These are phyloP conservation scores for Nicotiana attenuata DNA, from an alignment of 257 asterid genomes.

Conservation along the genomic window DNA sequence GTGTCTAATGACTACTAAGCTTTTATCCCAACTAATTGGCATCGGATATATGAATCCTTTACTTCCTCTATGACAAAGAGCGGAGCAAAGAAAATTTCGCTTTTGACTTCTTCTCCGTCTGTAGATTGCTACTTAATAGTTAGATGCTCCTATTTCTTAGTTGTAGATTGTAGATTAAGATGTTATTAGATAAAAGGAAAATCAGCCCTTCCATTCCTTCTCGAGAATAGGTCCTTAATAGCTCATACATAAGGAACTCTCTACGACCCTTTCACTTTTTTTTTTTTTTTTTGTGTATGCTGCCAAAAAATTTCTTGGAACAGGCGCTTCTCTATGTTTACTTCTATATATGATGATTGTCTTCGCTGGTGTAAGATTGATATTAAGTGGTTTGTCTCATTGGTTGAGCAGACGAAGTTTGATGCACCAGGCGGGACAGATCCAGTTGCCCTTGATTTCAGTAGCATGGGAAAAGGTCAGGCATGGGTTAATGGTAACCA, in stretches of 20 bases:
- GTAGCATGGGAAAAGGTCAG: slow-evolving; percentile 92
- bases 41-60: background rate
- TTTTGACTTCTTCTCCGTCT: background rate
- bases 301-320: background rate
- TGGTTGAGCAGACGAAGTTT: slow-evolving; percentile 52
- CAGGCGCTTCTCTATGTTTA: background rate
- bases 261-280: background rate
- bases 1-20: background rate
- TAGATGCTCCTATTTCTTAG: background rate
- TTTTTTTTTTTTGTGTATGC: background rate
- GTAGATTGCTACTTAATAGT: background rate
- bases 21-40: background rate
- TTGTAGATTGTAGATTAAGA: background rate
- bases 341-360: background rate
- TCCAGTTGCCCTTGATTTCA: slow-evolving; percentile 65
- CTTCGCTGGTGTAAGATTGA: background rate
- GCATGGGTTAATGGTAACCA: slow-evolving; percentile 91
- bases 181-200: background rate
- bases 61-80: background rate
- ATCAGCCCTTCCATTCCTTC: background rate
- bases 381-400: background rate
- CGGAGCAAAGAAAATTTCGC: background rate
- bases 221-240: background rate
- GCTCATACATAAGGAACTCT: background rate
- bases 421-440: slow-evolving; percentile 62